Base-by-base conservation (phyloP, 495 filamentous ascomycete species). In the Lophiotrema nucula region DNA sequence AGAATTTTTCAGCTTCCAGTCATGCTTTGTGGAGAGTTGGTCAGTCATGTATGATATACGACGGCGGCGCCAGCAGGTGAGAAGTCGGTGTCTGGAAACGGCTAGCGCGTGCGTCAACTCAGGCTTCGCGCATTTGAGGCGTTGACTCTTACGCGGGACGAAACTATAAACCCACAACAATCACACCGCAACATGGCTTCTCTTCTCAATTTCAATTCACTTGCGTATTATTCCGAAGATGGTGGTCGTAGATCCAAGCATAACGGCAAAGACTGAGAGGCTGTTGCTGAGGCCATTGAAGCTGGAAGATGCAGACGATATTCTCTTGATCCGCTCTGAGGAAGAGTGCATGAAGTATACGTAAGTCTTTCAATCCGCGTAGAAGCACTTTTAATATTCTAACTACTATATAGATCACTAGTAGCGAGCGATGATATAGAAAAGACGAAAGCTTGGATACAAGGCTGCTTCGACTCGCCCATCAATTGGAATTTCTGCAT, bases 401-500 rank as follows among this genome's bases (percentile, higher is more conserved):
- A 19, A 18, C 31, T 43, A 18, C 18, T 13, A 44, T 23, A 35
- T 23, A 64, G 60, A 21, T 26, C 57, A 19, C 23, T 61, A 4
- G 19, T 24, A 21, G 47, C 58, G 13, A 25, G 37, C 27, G 46
- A 45, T 6, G 53, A 64, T 26, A 41, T 64, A 24, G 38, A 57
- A 23, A 44, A 51, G 23, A 33, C 41, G 3, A 39, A 45, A 42
- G 52, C 42, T 18, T 67, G 65, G 65, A 60, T 67, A 42, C 38
- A 55, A 27, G 60, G 55, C 31, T 62, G 65, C 35, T 51, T 56
- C 47, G 44, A 47, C 37, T 46, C 45, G 27, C 26, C 44, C 35
- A 56, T 60, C 18, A 38, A 31, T 55, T 64, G 60, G 60, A 68
- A 59, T 46, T 68, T 68, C 46, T 21, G 28, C 33, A 60, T 68